Evolutionary conservation across 2,329 filamentous ascomycete genomes (phyloP).

Genomic region (Thielaviopsis punctulata): DNA sequence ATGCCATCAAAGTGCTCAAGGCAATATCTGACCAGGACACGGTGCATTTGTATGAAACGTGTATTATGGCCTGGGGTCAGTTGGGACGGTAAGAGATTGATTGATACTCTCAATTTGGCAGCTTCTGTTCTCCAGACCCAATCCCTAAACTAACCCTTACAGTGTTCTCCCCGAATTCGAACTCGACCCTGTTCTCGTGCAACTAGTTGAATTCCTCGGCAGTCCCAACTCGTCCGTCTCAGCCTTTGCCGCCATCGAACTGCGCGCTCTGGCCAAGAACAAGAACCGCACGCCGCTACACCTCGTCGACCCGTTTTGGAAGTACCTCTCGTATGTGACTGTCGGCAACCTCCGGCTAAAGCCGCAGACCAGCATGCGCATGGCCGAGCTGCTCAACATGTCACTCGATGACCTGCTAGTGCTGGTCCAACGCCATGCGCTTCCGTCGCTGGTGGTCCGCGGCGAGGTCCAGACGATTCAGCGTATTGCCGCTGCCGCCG

Average conservation of each 20-base stretch:
- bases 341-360: conserved; percentile 65
- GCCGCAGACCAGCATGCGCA: conserved; percentile 64
- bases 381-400: conserved; percentile 68
- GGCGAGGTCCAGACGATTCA: conserved; percentile 63
- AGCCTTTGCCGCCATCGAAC: conserved; percentile 66
- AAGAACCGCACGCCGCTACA: conserved; percentile 44
- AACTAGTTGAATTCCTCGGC: conserved; percentile 73
- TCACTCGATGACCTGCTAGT: conserved; percentile 58
- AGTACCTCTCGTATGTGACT: conserved; percentile 61
- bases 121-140: conserved; percentile 4
- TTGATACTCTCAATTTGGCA: not conserved
- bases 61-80: conserved; percentile 73
- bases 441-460: conserved; percentile 73
- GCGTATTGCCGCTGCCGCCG: conserved; percentile 62
- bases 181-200: conserved; percentile 68
- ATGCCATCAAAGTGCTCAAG: conserved; percentile 53
- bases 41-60: conserved; percentile 58
- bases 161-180: conserved; percentile 63
- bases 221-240: conserved; percentile 65
- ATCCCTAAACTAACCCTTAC: conserved; percentile 9
- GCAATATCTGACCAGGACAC: conserved; percentile 53
- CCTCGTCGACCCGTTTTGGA: conserved; percentile 78
- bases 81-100: conserved; percentile 44
- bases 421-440: conserved; percentile 59
- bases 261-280: conserved; percentile 53